These are phyloP conservation scores for Lactuca saligna DNA, from an alignment of 129 eudicot species.

Conservation along the genomic window DNA sequence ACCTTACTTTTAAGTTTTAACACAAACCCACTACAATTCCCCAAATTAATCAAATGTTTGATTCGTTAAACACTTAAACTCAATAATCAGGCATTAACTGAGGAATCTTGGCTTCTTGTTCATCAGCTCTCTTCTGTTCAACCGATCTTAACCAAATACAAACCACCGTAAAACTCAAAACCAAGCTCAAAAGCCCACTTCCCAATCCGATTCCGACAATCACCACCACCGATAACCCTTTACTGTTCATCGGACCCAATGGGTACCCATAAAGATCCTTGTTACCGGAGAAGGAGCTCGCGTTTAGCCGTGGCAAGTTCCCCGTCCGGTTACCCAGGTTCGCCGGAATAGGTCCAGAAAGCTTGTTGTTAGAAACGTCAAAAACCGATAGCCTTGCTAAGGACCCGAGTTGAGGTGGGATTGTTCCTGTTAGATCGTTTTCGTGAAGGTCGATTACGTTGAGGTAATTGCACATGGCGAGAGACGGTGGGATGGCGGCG, in stretches of 20 bases:
- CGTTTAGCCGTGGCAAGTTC: slow-evolving; percentile 56
- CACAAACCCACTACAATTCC: slow-evolving; percentile 3
- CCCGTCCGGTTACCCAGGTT: slow-evolving; percentile 69
- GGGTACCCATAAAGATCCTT: slow-evolving; percentile 75
- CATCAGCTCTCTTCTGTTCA: slow-evolving; percentile 47
- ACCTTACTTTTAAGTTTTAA: neutral
- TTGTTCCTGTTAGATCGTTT: slow-evolving; percentile 48
- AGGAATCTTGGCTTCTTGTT: slow-evolving; percentile 53
- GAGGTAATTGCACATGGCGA: slow-evolving; percentile 66
- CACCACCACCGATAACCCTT: slow-evolving; percentile 60
- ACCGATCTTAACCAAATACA: slow-evolving; percentile 73
- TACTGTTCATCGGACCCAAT: slow-evolving; percentile 48
- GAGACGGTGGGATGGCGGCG: slow-evolving; percentile 48
- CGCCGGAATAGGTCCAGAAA: slow-evolving; percentile 62
- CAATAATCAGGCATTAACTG: slow-evolving; percentile 81
- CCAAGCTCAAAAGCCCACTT: slow-evolving; percentile 80
- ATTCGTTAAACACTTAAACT: neutral
- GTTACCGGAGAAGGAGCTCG: slow-evolving; percentile 60
- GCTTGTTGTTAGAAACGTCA: slow-evolving; percentile 52
- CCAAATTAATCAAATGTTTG: neutral
- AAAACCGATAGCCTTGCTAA: slow-evolving; percentile 56
- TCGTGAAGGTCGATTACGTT: slow-evolving; percentile 75
- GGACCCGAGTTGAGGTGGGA: slow-evolving; percentile 65
- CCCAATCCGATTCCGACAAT: slow-evolving; percentile 83
- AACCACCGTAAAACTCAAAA: slow-evolving; percentile 66